phyloP scores from a whole-genome alignment of 2,329 filamentous ascomycete genomes.

The Colletotrichum tabaci region DNA sequence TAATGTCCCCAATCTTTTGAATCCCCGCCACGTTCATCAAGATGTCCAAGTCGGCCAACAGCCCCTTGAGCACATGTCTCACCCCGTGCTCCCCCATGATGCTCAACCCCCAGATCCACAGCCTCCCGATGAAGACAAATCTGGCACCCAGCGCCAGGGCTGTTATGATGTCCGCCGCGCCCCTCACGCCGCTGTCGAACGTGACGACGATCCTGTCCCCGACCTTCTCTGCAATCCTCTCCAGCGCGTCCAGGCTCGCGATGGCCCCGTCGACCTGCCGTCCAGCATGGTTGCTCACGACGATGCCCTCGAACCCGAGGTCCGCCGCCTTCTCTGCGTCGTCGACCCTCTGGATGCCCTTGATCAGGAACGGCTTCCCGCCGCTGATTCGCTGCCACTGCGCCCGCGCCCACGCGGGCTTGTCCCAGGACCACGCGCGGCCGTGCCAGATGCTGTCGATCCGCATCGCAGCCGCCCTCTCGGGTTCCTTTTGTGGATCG shows the following conservation, averaged over 20 bases:
- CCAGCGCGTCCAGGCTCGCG: slow-evolving; percentile 60
- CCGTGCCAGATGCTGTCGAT: slow-evolving; percentile 77
- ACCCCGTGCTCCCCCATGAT: slow-evolving; percentile 38
- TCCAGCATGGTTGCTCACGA: slow-evolving; percentile 74
- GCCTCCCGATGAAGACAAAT: slow-evolving; percentile 70
- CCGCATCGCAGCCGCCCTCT: slow-evolving; percentile 72
- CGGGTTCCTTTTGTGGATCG: slow-evolving; percentile 58
- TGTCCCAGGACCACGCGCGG: slow-evolving; percentile 74
- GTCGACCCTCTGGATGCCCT: slow-evolving; percentile 73
- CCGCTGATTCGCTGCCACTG: slow-evolving; percentile 72
- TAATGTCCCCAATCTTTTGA: slow-evolving; percentile 56
- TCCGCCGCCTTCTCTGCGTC: slow-evolving; percentile 72
- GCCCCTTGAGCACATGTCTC: slow-evolving; percentile 27
- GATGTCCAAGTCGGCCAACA: slow-evolving; percentile 68
- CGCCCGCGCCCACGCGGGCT: slow-evolving; percentile 72
- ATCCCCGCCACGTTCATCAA: slow-evolving; percentile 71
- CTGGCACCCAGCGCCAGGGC: slow-evolving; percentile 70
- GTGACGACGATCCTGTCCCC: slow-evolving; percentile 51
- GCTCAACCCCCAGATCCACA: slow-evolving; percentile 65
- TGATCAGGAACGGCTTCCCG: slow-evolving; percentile 72
- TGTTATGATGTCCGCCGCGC: slow-evolving; percentile 72
- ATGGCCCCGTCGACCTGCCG: slow-evolving; percentile 63
- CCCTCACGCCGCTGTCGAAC: slow-evolving; percentile 64
- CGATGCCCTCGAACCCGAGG: slow-evolving; percentile 71
- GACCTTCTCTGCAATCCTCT: slow-evolving; percentile 60